Percentiles rank a stretch among this genome's conserved stretches.
phyloP scores from a whole-genome alignment of 805 yeast genomes.

The Teunomyces pallodes region DNA sequence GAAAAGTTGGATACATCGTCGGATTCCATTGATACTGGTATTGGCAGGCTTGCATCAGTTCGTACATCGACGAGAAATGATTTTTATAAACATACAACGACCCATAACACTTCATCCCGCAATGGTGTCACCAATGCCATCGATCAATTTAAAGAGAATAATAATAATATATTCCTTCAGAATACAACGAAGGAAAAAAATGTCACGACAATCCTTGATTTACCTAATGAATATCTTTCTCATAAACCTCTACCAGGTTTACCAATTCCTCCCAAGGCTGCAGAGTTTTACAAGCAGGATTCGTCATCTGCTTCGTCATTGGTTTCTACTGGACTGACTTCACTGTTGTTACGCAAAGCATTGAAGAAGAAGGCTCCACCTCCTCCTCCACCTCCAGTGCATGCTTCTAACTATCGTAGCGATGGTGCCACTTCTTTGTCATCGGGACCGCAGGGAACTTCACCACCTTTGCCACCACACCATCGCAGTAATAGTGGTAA shows the following conservation, averaged over 20 bases:
- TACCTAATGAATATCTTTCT: conserved; percentile 32
- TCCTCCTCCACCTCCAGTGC: conserved; percentile 27
- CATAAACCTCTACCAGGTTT: conserved; percentile 19
- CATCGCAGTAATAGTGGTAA: background rate
- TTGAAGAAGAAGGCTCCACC: conserved; percentile 37
- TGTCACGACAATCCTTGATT: conserved; percentile 23
- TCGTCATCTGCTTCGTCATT: conserved; percentile 16
- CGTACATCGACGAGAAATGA: conserved; percentile 33
- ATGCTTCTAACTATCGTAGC: background rate
- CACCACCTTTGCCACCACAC: conserved; percentile 35
- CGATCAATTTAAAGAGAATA: conserved; percentile 18
- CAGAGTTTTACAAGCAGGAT: conserved; percentile 7
- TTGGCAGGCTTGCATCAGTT: conserved; percentile 35
- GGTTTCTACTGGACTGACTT: conserved; percentile 9
- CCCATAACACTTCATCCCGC: conserved; percentile 19
- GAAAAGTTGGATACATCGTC: conserved; percentile 10
- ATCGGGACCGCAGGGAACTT: conserved; percentile 6
- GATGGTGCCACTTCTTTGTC: background rate
- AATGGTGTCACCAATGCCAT: background rate
- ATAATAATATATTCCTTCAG: conserved; percentile 26
- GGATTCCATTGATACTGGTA: conserved; percentile 22
- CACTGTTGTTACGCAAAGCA: conserved; percentile 28
- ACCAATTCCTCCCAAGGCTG: conserved; percentile 8
- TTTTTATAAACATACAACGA: conserved; percentile 32
- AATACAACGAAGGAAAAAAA: background rate